Conservation (phyloP, 2,329 filamentous ascomycete genomes). For the Fusarium metavorans region DNA sequence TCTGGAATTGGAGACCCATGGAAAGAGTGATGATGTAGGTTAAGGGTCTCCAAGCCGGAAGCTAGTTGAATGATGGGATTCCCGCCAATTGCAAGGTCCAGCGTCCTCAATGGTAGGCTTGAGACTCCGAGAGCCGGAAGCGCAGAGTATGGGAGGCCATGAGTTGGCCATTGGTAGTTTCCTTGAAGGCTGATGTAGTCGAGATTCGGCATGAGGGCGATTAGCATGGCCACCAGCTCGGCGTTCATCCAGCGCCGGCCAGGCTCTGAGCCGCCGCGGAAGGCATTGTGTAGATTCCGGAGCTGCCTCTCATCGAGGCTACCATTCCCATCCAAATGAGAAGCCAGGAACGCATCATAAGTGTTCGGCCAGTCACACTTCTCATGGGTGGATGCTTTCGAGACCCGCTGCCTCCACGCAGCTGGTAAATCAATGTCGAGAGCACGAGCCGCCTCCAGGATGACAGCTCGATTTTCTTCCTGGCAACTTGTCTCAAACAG, state of each 20-base stretch:
- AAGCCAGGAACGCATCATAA: background rate
- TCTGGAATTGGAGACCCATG: background rate
- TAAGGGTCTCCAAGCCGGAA: background rate
- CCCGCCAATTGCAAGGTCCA: background rate
- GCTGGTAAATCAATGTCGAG: background rate
- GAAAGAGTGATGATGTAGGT: background rate
- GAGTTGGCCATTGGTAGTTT: background rate
- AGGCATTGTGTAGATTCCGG: background rate
- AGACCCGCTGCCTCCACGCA: background rate
- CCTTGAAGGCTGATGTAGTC: background rate
- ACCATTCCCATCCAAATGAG: background rate
- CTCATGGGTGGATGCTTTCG: background rate
- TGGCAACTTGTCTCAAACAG: background rate
- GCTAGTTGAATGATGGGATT: background rate
- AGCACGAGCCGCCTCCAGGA: background rate
- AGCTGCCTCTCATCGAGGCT: background rate
- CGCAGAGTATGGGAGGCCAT: background rate
- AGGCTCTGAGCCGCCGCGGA: background rate
- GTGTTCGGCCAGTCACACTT: background rate
- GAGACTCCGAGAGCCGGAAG: background rate
- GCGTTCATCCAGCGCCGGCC: background rate
- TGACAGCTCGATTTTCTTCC: background rate
- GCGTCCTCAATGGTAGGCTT: background rate
- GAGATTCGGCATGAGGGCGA: background rate
- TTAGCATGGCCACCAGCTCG: background rate